Conservation (phyloP, 768 basidiomycete genomes). For the Suillus bovinus region DNA sequence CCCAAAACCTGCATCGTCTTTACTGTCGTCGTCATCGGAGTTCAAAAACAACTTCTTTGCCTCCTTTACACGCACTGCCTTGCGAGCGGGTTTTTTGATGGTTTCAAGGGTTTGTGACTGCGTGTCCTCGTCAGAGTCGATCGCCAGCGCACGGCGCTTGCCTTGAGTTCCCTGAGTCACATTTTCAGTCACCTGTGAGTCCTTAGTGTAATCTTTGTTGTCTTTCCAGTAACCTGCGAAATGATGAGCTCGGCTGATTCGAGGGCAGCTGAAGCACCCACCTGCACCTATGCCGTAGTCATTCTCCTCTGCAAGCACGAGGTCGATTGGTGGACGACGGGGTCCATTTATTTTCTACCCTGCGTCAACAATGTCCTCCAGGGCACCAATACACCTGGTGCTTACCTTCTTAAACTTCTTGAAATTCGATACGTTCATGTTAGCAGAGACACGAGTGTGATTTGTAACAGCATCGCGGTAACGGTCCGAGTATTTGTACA, state of each 20-base stretch:
- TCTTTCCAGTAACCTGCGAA: constrained; percentile 59
- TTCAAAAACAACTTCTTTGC: constrained; percentile 51
- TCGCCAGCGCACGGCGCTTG: constrained; percentile 29
- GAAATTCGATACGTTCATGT: constrained; percentile 55
- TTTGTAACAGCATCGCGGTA: constrained; percentile 20
- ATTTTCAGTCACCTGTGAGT: constrained; percentile 17
- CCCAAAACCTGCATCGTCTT: neutral
- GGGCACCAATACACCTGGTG: neutral
- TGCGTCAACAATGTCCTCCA: neutral
- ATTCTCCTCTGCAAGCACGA: constrained; percentile 50
- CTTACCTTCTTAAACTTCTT: constrained; percentile 80
- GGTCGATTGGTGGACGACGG: constrained; percentile 44
- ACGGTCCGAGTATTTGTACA: constrained; percentile 37
- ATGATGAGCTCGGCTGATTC: constrained; percentile 1
- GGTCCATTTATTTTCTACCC: constrained; percentile 30
- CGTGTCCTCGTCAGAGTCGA: constrained; percentile 41
- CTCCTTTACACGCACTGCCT: constrained; percentile 32
- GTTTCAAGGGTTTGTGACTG: constrained; percentile 17
- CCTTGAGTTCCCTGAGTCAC: constrained; percentile 15
- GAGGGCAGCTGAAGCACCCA: constrained; percentile 29
- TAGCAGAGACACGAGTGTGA: constrained; percentile 37
- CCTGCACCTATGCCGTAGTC: constrained; percentile 57
- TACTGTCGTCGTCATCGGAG: constrained; percentile 43
- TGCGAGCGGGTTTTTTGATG: constrained; percentile 19
- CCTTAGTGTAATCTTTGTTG: constrained; percentile 20